Conservation (phyloP, 352 stramenopile species). For the Pythium biforme region DNA sequence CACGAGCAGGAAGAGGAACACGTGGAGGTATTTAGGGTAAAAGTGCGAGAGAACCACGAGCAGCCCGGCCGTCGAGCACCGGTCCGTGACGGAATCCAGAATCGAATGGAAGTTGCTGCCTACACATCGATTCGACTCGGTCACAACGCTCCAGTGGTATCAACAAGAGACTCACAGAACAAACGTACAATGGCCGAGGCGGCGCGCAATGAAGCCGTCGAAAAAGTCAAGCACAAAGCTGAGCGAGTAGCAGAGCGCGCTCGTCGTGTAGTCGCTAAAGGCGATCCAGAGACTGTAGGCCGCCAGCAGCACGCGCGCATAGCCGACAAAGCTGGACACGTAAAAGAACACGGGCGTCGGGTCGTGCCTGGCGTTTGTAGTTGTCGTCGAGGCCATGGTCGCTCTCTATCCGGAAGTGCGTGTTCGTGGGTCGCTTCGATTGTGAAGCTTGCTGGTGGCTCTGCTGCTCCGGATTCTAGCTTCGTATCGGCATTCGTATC, state of each 20-base stretch:
- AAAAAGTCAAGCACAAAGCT: slow-evolving; percentile 98
- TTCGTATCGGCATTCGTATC: too few species aligned
- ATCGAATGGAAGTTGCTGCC: slow-evolving; percentile 93
- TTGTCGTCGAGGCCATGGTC: background rate
- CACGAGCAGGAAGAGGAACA: slow-evolving; percentile 90
- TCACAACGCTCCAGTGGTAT: background rate
- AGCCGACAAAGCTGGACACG: slow-evolving; percentile 96
- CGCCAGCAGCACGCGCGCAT: slow-evolving; percentile 87
- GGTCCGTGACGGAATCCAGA: slow-evolving; percentile 98
- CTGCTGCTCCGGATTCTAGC: too few species aligned
- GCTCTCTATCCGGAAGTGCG: background rate
- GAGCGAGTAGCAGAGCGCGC: slow-evolving; percentile 89
- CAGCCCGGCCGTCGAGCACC: slow-evolving; percentile 94
- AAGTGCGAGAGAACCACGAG: slow-evolving; percentile 93
- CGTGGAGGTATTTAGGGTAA: slow-evolving; percentile 79
- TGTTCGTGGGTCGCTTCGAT: background rate
- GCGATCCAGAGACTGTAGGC: slow-evolving; percentile 86
- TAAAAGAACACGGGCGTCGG: slow-evolving; percentile 91
- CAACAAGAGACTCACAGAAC: background rate
- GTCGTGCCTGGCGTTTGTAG: background rate
- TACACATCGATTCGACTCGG: slow-evolving; percentile 12
- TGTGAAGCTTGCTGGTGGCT: background rate
- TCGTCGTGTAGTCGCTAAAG: slow-evolving; percentile 64
- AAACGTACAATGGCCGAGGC: slow-evolving; percentile 92
- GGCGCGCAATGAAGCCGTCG: slow-evolving; percentile 95